phyloP scores from a whole-genome alignment of 2,329 filamentous ascomycete genomes.

The Penicillium sp. region DNA sequence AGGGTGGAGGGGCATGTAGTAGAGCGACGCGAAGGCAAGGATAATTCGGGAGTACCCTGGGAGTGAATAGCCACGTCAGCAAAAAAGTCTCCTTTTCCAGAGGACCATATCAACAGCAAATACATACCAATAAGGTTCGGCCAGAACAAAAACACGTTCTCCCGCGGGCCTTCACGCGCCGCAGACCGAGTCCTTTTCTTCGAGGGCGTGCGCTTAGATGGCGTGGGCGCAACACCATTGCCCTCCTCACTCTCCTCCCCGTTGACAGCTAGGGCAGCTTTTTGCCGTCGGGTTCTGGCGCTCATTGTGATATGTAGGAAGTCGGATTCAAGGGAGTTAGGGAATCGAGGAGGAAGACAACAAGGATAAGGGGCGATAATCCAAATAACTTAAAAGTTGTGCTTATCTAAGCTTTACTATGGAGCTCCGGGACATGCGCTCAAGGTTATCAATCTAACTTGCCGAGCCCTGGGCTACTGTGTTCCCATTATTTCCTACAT shows the following conservation, averaged over 20 bases:
- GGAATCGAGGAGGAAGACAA: neutral
- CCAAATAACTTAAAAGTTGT: slow-evolving; percentile 4
- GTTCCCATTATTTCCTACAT: neutral
- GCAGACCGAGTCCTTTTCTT: slow-evolving; percentile 30
- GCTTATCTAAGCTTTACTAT: slow-evolving; percentile 10
- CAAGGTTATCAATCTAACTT: slow-evolving; percentile 18
- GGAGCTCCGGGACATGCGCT: neutral
- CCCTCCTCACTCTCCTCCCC: slow-evolving; percentile 33
- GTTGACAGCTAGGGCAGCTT: slow-evolving; percentile 32
- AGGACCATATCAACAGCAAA: neutral
- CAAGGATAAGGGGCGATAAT: slow-evolving; percentile 8
- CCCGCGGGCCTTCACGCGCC: slow-evolving; percentile 43
- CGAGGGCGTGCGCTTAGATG: slow-evolving; percentile 27
- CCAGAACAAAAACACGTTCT: slow-evolving; percentile 81
- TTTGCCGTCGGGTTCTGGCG: slow-evolving; percentile 41
- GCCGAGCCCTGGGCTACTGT: neutral
- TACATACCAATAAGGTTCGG: slow-evolving; percentile 74
- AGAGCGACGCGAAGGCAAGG: slow-evolving; percentile 84
- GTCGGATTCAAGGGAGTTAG: neutral
- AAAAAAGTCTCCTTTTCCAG: neutral
- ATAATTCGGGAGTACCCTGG: slow-evolving; percentile 75
- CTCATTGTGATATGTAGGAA: slow-evolving; percentile 30
- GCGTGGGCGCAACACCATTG: slow-evolving; percentile 33
- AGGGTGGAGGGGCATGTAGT: slow-evolving; percentile 99
- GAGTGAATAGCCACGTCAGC: neutral